Evolutionary conservation across 73 alveolate species (phyloP).

Genomic region (Breviolum minutum): DNA sequence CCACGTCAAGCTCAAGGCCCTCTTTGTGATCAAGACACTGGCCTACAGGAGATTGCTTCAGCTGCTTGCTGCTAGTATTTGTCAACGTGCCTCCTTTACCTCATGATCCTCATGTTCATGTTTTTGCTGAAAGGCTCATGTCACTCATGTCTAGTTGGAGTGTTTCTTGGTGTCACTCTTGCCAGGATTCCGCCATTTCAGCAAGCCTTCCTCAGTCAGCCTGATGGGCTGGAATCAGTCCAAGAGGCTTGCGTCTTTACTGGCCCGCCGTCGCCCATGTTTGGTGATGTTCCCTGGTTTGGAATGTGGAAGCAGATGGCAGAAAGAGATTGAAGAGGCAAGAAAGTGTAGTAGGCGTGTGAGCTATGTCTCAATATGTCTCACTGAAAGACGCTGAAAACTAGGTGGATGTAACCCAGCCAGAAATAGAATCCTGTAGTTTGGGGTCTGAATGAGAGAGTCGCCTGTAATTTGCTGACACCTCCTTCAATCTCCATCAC

Average conservation of each 20-base stretch:
- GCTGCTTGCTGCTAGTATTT: background rate
- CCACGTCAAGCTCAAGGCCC: conserved; percentile 61
- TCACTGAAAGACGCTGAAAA: background rate
- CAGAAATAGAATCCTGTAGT: background rate
- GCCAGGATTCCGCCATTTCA: conserved; percentile 85
- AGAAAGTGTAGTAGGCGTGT: too few species aligned
- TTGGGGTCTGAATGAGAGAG: background rate
- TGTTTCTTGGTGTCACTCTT: too few species aligned
- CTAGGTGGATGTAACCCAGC: background rate
- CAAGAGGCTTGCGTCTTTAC: conserved; percentile 80
- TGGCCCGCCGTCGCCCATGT: conserved; percentile 85
- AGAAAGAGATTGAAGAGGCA: background rate
- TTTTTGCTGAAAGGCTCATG: too few species aligned
- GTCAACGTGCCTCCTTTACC: too few species aligned
- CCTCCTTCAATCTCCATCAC: too few species aligned
- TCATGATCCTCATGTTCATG: too few species aligned
- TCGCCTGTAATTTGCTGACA: background rate
- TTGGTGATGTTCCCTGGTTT: background rate
- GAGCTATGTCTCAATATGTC: background rate
- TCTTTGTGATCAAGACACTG: conserved; percentile 91
- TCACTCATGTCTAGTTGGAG: too few species aligned
- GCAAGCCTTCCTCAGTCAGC: conserved; percentile 62
- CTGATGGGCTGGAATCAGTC: background rate
- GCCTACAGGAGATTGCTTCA: conserved; percentile 44
- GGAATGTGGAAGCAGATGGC: too few species aligned